Evolutionary conservation across 768 basidiomycete species (phyloP).

Genomic region (Candolleomyces eurysporus): DNA sequence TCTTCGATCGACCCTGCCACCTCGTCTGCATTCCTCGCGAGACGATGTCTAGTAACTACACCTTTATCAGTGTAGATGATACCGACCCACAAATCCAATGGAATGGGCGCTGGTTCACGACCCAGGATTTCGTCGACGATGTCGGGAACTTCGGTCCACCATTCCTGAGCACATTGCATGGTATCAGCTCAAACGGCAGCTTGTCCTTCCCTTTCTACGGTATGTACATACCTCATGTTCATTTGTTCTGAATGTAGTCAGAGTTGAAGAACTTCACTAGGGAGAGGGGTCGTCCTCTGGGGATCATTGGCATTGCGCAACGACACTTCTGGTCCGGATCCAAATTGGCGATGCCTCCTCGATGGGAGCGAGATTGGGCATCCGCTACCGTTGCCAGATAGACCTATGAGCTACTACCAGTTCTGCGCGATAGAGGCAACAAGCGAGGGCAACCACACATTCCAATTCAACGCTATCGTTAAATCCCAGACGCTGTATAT

Average conservation of each 20-base stretch:
- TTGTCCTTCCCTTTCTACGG: background rate
- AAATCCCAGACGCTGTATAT: background rate
- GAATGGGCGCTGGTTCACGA: background rate
- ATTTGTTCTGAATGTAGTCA: background rate
- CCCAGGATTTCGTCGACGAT: background rate
- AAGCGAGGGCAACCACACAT: background rate
- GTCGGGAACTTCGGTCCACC: background rate
- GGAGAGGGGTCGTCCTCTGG: background rate
- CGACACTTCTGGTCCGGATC: background rate
- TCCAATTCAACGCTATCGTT: background rate
- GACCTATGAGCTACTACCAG: background rate
- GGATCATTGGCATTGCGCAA: background rate
- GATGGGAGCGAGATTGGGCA: background rate
- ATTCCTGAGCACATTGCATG: background rate
- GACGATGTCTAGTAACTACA: background rate
- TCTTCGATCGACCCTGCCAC: too few relatives aligned
- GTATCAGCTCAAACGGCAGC: background rate
- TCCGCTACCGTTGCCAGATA: background rate
- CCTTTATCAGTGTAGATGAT: background rate
- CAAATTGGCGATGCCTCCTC: background rate
- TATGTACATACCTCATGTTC: background rate
- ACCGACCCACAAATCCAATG: background rate
- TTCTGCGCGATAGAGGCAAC: background rate
- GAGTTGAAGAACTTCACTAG: background rate
- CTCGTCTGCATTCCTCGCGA: background rate